Base-by-base conservation (phyloP, 768 basidiomycete species). In the Tulasnella sp. region DNA sequence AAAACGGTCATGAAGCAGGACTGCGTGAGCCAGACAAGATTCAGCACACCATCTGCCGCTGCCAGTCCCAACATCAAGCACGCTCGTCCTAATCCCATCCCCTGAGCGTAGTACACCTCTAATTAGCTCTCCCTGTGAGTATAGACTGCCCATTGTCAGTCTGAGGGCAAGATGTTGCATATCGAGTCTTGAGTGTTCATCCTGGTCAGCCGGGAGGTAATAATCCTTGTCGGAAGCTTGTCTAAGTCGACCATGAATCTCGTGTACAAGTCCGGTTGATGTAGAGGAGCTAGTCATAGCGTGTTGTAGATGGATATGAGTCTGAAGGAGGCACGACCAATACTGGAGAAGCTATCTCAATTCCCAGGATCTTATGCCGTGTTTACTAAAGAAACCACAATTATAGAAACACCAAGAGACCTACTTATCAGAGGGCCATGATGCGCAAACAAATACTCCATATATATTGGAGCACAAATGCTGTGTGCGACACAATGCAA, bases 11-110 rank as follows among this genome's bases (percentile, higher is more conserved):
- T 64, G 14, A 26, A 36, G 22, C 22, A 37, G 12, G 64, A 37
- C 5, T 19, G 22, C n/a, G 7, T 34, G 7, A 8, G 32, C n/a
- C 11, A 16, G 19, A 8, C n/a, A 12, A 17, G 17, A 11, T 36
- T 17, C 1, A 65, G 34, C 69, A 11, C 32, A 72, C 71, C 71
- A 72, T 17, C 64, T 22, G 5, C 71, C 71, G 22, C 59, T 66
- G 17, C 71, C 71, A n/a, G 71, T 72, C 39, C 71, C 71, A 1
- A 72, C 62, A 26, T 72, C 71, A 29, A 72, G 44, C 19, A 72
- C 35, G 14, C 2, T 44, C 8, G 71, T 59, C 19, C 34, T 35
- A 16, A 29, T 29, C 36, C 22, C 17, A 36, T 72, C 59, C 12
- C n/a, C 36, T n/a, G 16, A 17, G 29, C 19, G 6, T 32, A 72